phyloP scores from a whole-genome alignment of 2,329 filamentous ascomycete species.

The Pseudocercospora ulei region DNA sequence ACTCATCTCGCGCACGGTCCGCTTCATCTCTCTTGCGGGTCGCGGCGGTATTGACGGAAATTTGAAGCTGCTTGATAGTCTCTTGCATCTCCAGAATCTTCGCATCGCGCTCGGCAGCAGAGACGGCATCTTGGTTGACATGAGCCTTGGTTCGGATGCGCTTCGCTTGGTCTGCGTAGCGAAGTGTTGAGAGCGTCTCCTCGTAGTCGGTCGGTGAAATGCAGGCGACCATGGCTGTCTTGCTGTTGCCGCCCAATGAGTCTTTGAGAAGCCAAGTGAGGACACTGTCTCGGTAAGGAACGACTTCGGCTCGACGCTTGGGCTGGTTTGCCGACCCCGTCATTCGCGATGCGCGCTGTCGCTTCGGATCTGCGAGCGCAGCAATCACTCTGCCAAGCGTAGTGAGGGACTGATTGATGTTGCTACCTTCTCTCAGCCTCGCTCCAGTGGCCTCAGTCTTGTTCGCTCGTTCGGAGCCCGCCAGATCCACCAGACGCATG shows the following conservation, averaged over 20 bases:
- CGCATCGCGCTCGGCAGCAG: conserved; percentile 82
- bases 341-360: conserved; percentile 39
- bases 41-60: conserved; percentile 52
- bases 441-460: conserved; percentile 89
- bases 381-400: conserved; percentile 93
- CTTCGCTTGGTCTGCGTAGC: conserved; percentile 96
- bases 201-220: conserved; percentile 94
- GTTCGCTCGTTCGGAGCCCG: conserved; percentile 89
- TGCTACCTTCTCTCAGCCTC: conserved; percentile 83
- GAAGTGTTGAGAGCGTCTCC: conserved; percentile 87
- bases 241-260: conserved; percentile 88
- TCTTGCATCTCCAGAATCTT: conserved; percentile 93
- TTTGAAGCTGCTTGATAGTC: conserved; percentile 77
- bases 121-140: conserved; percentile 91
- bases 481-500: conserved; percentile 88
- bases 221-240: conserved; percentile 98
- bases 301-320: conserved; percentile 49
- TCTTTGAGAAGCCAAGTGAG: conserved; percentile 85
- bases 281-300: conserved; percentile 87
- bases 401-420: conserved; percentile 98
- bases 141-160: conserved; percentile 87
- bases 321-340: conserved; percentile 36
- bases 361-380: conserved; percentile 64
- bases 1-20: conserved; percentile 65
- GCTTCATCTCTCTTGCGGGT: conserved; percentile 62